Evolutionary conservation across 2,329 filamentous ascomycete species (phyloP), one percentile per base, ranked within the genome.

Genomic region (Blastomyces parvus): DNA sequence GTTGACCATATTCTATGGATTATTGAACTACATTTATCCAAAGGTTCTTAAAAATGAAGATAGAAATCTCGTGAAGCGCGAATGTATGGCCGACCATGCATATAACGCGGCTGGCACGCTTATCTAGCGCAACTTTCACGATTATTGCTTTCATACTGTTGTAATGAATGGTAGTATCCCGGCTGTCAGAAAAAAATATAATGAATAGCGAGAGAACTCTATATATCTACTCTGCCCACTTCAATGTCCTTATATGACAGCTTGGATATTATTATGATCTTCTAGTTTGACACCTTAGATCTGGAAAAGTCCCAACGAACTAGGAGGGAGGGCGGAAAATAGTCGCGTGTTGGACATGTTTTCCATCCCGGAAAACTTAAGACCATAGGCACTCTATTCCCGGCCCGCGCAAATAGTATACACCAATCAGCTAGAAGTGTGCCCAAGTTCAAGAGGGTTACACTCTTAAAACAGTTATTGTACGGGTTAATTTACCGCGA

Each of bases 231-330:
- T 8, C 44, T n/a, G n/a, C n/a, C n/a, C n/a, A n/a, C n/a, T n/a
- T n/a, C n/a, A n/a, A n/a, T n/a, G n/a, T n/a, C n/a, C n/a, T n/a
- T n/a, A n/a, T n/a, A n/a, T n/a, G n/a, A n/a, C n/a, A n/a, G n/a
- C n/a, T n/a, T n/a, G n/a, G n/a, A n/a, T n/a, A n/a, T n/a, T n/a
- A n/a, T n/a, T n/a, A n/a, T n/a, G n/a, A n/a, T n/a, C n/a, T n/a
- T n/a, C n/a, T n/a, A n/a, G n/a, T n/a, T n/a, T n/a, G n/a, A n/a
- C n/a, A n/a, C n/a, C n/a, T n/a, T 38, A 42, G 55, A 33, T 36
- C 36, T 36, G 55, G 55, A 36, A 57, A 57, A 57, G 36, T 36
- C 55, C 55, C 42, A 40, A 38, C 55, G 36, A 38, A 48, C 44
- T 22, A 22, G 9, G 1, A n/a, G 14, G 3, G n/a, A 46, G 44